Percentiles rank a stretch among this genome's conserved stretches.
These are phyloP conservation scores for Podospora pseudocomata DNA, from an alignment of 495 filamentous ascomycete genomes.

Conservation along the genomic window DNA sequence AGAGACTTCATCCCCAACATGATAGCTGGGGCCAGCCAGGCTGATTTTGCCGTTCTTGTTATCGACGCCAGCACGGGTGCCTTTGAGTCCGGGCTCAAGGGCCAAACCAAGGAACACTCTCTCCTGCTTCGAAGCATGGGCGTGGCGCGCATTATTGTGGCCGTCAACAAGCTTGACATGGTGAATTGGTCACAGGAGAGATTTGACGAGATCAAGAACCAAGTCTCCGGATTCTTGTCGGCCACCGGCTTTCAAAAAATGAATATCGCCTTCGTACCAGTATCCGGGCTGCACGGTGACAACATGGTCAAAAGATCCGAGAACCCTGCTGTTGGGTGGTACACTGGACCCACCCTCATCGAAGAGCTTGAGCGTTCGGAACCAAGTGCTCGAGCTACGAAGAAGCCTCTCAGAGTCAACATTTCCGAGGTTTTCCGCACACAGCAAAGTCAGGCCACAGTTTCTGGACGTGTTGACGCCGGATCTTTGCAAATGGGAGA, in stretches of 20 bases:
- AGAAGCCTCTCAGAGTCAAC: slow-evolving; percentile 79
- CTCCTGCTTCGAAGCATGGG: slow-evolving; percentile 89
- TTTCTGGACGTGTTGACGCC: slow-evolving; percentile 82
- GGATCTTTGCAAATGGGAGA: slow-evolving; percentile 84
- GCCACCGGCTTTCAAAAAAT: slow-evolving; percentile 74
- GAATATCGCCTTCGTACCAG: slow-evolving; percentile 81
- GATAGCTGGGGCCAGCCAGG: slow-evolving; percentile 94
- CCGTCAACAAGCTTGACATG: slow-evolving; percentile 91
- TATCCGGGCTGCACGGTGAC: slow-evolving; percentile 82
- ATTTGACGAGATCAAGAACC: slow-evolving; percentile 80
- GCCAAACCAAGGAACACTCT: slow-evolving; percentile 92
- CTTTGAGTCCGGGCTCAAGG: slow-evolving; percentile 88
- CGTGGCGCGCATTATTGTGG: slow-evolving; percentile 79
- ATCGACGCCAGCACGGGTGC: slow-evolving; percentile 84
- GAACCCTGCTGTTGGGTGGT: slow-evolving; percentile 65
- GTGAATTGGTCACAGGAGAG: slow-evolving; percentile 74
- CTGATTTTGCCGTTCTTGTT: slow-evolving; percentile 93
- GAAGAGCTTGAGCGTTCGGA: slow-evolving; percentile 79
- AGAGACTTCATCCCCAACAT: slow-evolving; percentile 97
- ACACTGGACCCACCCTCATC: slow-evolving; percentile 71
- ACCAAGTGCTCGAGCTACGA: slow-evolving; percentile 63
- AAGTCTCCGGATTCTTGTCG: slow-evolving; percentile 76
- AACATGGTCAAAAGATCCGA: slow-evolving; percentile 67
- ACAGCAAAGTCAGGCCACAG: slow-evolving; percentile 74
- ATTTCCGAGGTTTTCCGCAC: slow-evolving; percentile 64